Percentiles rank a stretch among this genome's conserved stretches.
Conservation (phyloP, 345 rosid genomes). For the Eutrema japonicum region DNA sequence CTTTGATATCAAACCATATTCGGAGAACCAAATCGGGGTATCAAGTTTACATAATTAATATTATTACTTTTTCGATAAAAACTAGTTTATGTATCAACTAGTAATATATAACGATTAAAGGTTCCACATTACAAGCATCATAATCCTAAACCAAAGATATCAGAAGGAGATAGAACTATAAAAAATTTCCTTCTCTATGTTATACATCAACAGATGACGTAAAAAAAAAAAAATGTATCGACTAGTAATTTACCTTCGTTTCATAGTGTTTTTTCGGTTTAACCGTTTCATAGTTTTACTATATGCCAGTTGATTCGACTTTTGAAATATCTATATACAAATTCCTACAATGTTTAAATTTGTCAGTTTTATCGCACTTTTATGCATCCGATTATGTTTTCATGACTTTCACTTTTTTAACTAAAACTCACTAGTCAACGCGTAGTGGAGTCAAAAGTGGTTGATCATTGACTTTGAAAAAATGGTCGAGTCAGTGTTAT, state of each 20-base stretch:
- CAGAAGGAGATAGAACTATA: too few relatives aligned
- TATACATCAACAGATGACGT: too few relatives aligned
- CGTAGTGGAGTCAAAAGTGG: constrained; percentile 29
- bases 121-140: too few relatives aligned
- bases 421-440: constrained; percentile 17
- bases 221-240: too few relatives aligned
- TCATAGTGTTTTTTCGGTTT: too few relatives aligned
- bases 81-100: not conserved
- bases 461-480: constrained; percentile 30
- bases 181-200: too few relatives aligned
- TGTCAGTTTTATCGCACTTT: constrained; percentile 21
- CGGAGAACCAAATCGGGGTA: too few relatives aligned
- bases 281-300: not conserved
- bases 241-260: not conserved
- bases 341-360: not conserved
- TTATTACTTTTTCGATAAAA: not conserved
- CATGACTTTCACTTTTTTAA: constrained; percentile 13
- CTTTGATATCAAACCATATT: too few relatives aligned
- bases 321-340: not conserved
- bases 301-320: not conserved
- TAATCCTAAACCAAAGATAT: too few relatives aligned
- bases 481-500: constrained; percentile 19
- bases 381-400: not conserved
- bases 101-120: too few relatives aligned
- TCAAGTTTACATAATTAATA: too few relatives aligned